Evolutionary conservation across 2,329 filamentous ascomycete species (phyloP), one percentile per base, ranked within the genome.

Genomic region (Exserohilum rostratum): DNA sequence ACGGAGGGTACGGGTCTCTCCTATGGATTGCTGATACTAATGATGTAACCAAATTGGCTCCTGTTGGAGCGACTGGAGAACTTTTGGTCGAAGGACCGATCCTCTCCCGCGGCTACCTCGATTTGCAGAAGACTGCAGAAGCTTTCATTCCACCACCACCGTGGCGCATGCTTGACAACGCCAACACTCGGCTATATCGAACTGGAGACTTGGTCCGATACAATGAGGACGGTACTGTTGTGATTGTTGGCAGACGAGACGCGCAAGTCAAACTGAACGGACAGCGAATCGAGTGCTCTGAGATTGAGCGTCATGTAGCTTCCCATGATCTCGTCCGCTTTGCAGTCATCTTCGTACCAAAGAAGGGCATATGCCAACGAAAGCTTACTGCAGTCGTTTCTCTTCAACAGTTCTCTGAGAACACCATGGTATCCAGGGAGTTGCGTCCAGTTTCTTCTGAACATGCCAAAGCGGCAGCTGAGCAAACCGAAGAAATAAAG

Each of bases 61-160:
- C 53, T 3, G 30, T 38, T 58, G 58, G 68, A 54, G 70, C 27
- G 42, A 50, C 44, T 18, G 61, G 59, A 12, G 84, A 87, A 62
- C 73, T 87, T 2, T 77, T 85, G 6, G 79, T 87, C 18, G 82
- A 85, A 56, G 83, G 83, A 0, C 80, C 80, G 2, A 81, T 66
- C 30, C 56, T 76, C 5, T 68, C 66, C 6, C 58, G 61, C 18
- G 56, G 53, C 33, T 62, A 62, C 20, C 48, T 61, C 17, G 42
- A 45, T 34, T 5, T 22, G 4, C n/a, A 33, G 11, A 45, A 45
- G 27, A 45, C 29, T 33, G 42, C 42, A 22, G 42, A 33, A 33
- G 42, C 42, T n/a, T 45, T 45, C 42, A 33, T 45, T 22, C 27
- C 42, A 33, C 27, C 27, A 18, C 42, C 42, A 15, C 27, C 42